Evolutionary conservation across 345 rosid species (phyloP).

Genomic region (Eutrema yunnanense): DNA sequence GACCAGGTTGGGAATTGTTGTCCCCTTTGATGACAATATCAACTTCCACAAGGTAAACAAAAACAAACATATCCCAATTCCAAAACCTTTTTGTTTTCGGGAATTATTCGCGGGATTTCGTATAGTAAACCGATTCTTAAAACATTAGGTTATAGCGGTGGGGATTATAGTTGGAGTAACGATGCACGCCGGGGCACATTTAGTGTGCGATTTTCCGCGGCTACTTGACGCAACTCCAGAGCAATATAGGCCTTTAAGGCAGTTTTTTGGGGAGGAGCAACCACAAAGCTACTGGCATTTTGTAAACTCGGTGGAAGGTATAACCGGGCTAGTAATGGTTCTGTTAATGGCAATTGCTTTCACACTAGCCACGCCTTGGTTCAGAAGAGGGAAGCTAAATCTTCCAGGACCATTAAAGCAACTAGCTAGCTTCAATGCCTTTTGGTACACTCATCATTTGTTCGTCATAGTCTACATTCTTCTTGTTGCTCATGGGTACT

Average conservation of each 20-base stretch:
- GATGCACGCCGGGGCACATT: conserved; percentile 51
- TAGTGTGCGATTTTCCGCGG: conserved; percentile 66
- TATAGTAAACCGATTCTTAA: not conserved
- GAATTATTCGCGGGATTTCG: not conserved
- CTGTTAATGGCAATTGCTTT: conserved; percentile 71
- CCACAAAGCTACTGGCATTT: conserved; percentile 66
- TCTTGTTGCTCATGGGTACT: conserved; percentile 60
- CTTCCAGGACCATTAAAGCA: conserved; percentile 58
- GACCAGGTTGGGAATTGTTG: conserved; percentile 52
- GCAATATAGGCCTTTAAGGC: conserved; percentile 44
- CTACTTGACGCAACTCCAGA: conserved; percentile 49
- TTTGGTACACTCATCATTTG: conserved; percentile 84
- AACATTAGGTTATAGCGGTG: conserved; percentile 55
- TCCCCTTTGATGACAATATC: conserved; percentile 83
- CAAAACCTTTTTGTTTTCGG: not conserved
- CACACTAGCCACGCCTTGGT: conserved; percentile 72
- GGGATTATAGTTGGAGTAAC: conserved; percentile 58
- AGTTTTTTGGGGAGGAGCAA: conserved; percentile 53
- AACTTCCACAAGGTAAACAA: conserved; percentile 74
- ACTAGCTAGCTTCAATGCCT: conserved; percentile 80
- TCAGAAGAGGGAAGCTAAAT: conserved; percentile 48
- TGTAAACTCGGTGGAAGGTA: conserved; percentile 55
- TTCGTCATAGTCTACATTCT: conserved; percentile 64
- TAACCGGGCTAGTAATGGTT: conserved; percentile 59
- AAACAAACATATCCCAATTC: not conserved